Evolutionary conservation across 495 filamentous ascomycete genomes (phyloP), one percentile per base, ranked within the genome.

Genomic region (Penicillium soppii): DNA sequence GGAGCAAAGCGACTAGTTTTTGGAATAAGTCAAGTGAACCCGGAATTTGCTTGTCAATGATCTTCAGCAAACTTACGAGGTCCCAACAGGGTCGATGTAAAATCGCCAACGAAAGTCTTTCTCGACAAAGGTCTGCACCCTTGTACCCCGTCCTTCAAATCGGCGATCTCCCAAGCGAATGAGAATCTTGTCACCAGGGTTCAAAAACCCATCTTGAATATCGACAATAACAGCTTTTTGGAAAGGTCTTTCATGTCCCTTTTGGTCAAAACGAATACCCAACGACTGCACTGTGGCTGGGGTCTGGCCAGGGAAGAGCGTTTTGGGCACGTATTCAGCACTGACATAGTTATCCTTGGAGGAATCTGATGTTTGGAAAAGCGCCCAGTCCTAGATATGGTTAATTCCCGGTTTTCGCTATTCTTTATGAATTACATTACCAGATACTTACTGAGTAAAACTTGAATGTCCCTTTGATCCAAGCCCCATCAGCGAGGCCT

Each of bases 381-480:
- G 36, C 0, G 61, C 58, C 58, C 58, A 65, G 36, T 61, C 61
- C 47, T 56, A 33, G n/a, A 13, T 3, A 19, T 15, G 7, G 13
- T 41, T 22, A 4, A 41, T 15, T 15, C 38, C 38, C 16, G 38
- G 15, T 4, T 2, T 41, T 21, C 4, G 13, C 10, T 41, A 20
- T 21, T 27, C 29, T 21, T 4, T 29, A 30, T 9, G 21, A 40
- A 27, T 27, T 5, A 27, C 25, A 27, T 9, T 22, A 22, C 5
- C 5, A 41, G 12, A 10, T 4, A 47, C 43, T 38, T 16, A 50
- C 54, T 37, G 61, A 65, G 44, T 65, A 65, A 25, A 65, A 65
- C 37, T 65, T 65, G 51, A 65, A 65, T 16, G 61, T 65, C 2
- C 47, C 61, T 47, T 65, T 65, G 16, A 65, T 61, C 61, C 61